Evolutionary conservation across 768 basidiomycete species (phyloP), one percentile per base, ranked within the genome.

Genomic region (Cystofilobasidium macerans): DNA sequence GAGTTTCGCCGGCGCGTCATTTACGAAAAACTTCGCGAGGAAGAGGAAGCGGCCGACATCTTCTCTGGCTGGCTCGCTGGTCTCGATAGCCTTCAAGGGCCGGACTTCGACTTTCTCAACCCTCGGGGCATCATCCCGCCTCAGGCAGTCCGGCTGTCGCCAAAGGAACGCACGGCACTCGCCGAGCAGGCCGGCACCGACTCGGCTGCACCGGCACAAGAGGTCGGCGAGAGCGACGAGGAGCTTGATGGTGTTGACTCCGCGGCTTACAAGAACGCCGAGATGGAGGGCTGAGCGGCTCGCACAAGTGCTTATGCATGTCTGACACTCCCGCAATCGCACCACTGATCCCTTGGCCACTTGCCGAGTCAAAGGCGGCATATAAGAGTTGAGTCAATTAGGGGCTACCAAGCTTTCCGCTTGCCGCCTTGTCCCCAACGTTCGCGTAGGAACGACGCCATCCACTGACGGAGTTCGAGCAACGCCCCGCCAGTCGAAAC

Each of bases 1-100:
- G 79, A 75, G 24, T 98, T 99, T 80, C 97, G 95, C 77, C 80
- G 87, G 72, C 80, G 81, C 71, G 82, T 83, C 69, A 94, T 99
- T 36, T 97, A 97, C 72, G 81, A 86, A 69, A 83, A 84, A 69
- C 88, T 98, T 86, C 83, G 91, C 56, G 78, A 81, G 67, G 85
- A 90, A 32, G 95, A 99, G 76, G 85, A 88, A 69, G 81, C 80
- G 22, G 80, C 82, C 70, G 87, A 85, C 64, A 77, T 24, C 24
- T 35, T 36, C 24, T 32, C 62, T 51, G 24, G n/a, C 5, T 51
- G n/a, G 43, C 28, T 60, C 53, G 28, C 54, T 30, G 48, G 57
- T 54, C 63, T 32, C 33, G 35, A 42, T 67, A 26, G 57, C 56
- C 48, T 20, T 26, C n/a, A 11, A 42, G 60, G 30, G 51, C 36